phyloP scores from a whole-genome alignment of 352 stramenopile species.

The Elongisporangium prolatum region DNA sequence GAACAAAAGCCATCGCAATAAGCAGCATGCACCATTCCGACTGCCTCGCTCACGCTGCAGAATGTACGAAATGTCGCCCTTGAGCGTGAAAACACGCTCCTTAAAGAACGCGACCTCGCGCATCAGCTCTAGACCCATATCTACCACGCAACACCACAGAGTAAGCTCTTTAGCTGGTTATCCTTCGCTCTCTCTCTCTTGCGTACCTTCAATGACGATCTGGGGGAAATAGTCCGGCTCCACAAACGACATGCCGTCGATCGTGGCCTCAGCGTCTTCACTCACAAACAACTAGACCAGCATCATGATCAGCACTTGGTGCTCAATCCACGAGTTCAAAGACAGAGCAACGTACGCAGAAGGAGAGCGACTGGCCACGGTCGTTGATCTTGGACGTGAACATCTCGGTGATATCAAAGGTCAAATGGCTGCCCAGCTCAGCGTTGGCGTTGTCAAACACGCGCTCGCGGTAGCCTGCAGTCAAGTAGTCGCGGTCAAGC shows the following conservation, averaged over 20 bases:
- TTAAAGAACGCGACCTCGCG: conserved; percentile 77
- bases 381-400: conserved; percentile 43
- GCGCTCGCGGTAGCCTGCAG: conserved; percentile 31
- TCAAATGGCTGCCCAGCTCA: conserved; percentile 55
- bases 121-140: conserved; percentile 78
- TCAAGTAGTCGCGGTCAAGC: conserved; percentile 24
- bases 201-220: conserved; percentile 66
- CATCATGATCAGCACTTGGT: neutral
- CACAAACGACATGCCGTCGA: conserved; percentile 58
- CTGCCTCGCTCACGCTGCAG: conserved; percentile 72
- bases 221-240: conserved; percentile 68
- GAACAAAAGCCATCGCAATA: neutral
- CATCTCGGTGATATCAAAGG: conserved; percentile 81
- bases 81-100: conserved; percentile 69
- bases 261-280: conserved; percentile 40
- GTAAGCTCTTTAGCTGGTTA: neutral
- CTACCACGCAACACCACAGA: conserved; percentile 12
- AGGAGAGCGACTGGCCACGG: conserved; percentile 43
- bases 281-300: neutral
- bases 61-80: conserved; percentile 77
- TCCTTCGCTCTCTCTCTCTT: neutral
- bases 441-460: conserved; percentile 50
- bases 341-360: conserved; percentile 28
- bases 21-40: conserved; percentile 40
- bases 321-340: neutral